Evolutionary conservation across 768 basidiomycete genomes (phyloP), one percentile per base, ranked within the genome.

Genomic region (Rhodotorula diobovata): DNA sequence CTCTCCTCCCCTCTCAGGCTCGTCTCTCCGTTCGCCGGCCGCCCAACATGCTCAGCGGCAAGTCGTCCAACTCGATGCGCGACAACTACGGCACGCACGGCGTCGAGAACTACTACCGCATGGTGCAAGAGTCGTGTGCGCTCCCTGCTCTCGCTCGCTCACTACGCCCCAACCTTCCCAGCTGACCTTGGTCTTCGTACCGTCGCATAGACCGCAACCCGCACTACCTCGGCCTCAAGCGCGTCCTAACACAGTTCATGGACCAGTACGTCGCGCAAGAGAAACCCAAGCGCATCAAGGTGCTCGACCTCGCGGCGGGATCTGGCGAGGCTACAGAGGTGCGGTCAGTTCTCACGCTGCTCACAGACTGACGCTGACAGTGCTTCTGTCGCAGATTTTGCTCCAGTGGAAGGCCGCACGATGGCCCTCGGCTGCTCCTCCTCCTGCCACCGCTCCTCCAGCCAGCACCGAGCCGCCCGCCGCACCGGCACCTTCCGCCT

Each of bases 201-300:
- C 8, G 25, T 50, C 21, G 39, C 10, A 15, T 43, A 65, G 63
- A 90, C 79, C 85, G 88, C 21, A 89, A 89, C 76, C 88, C 88
- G 0, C 88, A 89, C 80, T 88, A 86, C 72, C 87, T 86, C 4
- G 88, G 87, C 12, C 83, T 89, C 63, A 83, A 85, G 67, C 84
- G 83, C 39, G 85, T 84, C 77, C 79, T 87, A 32, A 84, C 84
- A 7, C 46, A 50, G 8, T 72, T 79, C n/a, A 71, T 80, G 76
- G 80, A 80, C 62, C 76, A 76, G 18, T 83, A 81, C 79, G 81
- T 80, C 76, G 76, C 75, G 43, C 68, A 77, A 5, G 81, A 82
- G 48, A 77, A 77, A 2, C 61, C 55, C 72, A 82, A 81, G 80
- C 82, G 83, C 81, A 78, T 85, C 41, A 74, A 81, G 15, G 77